phyloP scores from a whole-genome alignment of 305 asterid species.

The Lippia alba region DNA sequence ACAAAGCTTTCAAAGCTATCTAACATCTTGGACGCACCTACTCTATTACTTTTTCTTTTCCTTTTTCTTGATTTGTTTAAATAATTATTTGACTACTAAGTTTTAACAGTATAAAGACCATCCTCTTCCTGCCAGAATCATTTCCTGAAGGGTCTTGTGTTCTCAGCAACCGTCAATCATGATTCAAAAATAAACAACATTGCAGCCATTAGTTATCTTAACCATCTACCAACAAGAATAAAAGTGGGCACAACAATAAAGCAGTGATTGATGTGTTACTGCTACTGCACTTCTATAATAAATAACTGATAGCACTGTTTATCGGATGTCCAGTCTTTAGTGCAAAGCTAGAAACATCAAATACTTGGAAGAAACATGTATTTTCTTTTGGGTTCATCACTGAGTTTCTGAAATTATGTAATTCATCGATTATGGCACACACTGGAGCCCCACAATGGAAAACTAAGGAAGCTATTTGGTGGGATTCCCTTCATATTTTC shows the following conservation, averaged over 20 bases:
- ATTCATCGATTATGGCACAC: background rate
- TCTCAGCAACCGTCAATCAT: background rate
- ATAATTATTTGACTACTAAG: background rate
- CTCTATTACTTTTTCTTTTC: too few species aligned
- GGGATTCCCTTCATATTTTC: constrained; percentile 20
- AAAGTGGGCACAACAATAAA: constrained; percentile 2
- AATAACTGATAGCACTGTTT: background rate
- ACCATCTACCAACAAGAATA: background rate
- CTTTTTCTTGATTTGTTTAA: background rate
- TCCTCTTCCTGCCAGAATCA: background rate
- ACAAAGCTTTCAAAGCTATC: background rate
- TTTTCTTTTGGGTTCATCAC: background rate
- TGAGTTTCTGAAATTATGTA: background rate
- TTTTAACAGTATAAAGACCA: background rate
- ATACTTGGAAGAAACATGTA: background rate
- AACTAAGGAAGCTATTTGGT: constrained; percentile 1
- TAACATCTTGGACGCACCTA: background rate
- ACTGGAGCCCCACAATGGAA: constrained; percentile 2
- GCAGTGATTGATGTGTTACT: background rate
- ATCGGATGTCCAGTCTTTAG: background rate
- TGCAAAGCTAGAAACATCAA: background rate
- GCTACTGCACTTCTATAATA: background rate
- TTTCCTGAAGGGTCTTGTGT: background rate
- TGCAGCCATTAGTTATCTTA: background rate
- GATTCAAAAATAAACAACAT: background rate